Evolutionary conservation across 164 flowering plant genomes (phyloP), one percentile per base, ranked within the genome.

Genomic region (Nymphaea colorata): DNA sequence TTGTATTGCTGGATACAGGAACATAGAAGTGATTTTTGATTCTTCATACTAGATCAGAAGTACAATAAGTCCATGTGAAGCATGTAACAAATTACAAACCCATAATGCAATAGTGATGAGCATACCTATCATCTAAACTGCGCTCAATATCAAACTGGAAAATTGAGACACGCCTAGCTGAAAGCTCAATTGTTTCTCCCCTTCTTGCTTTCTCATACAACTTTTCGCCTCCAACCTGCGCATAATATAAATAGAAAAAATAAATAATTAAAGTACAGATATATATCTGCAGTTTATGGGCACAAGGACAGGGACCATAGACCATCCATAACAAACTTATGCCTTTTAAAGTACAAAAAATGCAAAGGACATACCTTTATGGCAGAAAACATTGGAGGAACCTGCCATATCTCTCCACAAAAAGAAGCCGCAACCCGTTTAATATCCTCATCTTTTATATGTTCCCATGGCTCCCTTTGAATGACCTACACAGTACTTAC

Each of bases 371-470:
- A 82, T 85, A 94, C 99, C 82, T 94, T 94, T 65, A 94, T 90
- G 64, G 99, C 99, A 66, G 99, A 94, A 74, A 94, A 94, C 99
- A 94, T 94, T 45, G 99, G 99, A 68, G 98, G 99, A 70, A 94
- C 98, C 86, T 94, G 98, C 91, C 89, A 91, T 73, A 88, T 94
- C 75, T 94, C 99, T 60, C 99, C 98, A 79, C 78, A 69, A 75
- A 94, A 90, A 64, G 99, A 85, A 64, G 83, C 79, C 66, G 83
- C 90, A 69, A 80, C 71, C 74, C 86, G 90, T 75, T 80, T 85
- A 68, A 95, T 84, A 69, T 85, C 93, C n/a, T 78, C 89, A 73
- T 88, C 96, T 84, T 87, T 95, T 66, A 95, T 85, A 67, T 92
- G 97, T 71, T 95, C 99, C 99, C 99, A 92, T 67, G 99, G 90